phyloP scores from a whole-genome alignment of 78 protist species.

The Emiliania huxleyi region DNA sequence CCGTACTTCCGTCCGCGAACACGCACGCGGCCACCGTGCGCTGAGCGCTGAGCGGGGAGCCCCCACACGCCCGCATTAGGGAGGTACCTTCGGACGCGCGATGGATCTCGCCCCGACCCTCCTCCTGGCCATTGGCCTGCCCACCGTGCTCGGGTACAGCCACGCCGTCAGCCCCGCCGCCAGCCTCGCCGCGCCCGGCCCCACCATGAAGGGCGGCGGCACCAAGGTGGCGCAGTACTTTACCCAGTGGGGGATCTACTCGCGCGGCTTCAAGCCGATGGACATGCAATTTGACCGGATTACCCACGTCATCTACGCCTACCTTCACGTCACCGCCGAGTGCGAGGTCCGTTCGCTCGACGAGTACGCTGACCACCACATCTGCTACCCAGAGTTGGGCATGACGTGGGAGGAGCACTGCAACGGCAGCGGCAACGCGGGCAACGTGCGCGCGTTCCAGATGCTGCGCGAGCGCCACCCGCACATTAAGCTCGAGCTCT shows the following conservation, averaged over 20 bases:
- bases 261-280: neutral
- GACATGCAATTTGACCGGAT: neutral
- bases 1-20: too few species aligned
- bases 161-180: too few species aligned
- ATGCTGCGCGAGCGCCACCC: neutral
- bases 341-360: neutral
- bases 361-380: neutral
- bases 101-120: too few species aligned
- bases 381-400: neutral
- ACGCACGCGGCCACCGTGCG: too few species aligned
- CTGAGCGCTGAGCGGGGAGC: too few species aligned
- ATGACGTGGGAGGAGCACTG: neutral
- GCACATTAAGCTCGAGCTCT: neutral
- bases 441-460: neutral
- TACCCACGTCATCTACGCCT: neutral
- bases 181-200: too few species aligned
- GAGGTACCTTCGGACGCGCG: too few species aligned
- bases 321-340: neutral
- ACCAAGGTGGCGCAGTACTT: neutral
- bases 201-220: too few species aligned
- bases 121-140: too few species aligned
- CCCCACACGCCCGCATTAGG: too few species aligned
- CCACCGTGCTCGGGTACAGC: too few species aligned
- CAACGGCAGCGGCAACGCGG: too few species aligned
- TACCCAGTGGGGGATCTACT: neutral